These are phyloP conservation scores for Apium graveolens DNA, from an alignment of 129 eudicot species.

Conservation along the genomic window DNA sequence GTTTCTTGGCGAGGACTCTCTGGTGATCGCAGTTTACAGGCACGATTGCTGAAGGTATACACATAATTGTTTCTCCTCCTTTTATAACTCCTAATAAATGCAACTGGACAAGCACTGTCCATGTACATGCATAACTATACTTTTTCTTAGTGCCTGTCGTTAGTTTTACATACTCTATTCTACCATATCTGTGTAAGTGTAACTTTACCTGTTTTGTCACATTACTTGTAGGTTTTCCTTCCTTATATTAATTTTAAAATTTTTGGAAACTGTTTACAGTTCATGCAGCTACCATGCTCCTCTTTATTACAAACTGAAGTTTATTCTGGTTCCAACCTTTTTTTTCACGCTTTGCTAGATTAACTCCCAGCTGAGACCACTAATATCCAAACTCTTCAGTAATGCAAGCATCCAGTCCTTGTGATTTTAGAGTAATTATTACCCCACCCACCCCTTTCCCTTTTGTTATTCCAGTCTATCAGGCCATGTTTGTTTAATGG, in stretches of 20 bases:
- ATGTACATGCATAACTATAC: not conserved
- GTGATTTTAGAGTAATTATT: not conserved
- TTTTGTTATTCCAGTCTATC: not conserved
- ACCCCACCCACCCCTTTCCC: not conserved
- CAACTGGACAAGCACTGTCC: not conserved
- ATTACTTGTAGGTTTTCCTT: not conserved
- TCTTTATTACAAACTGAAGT: not conserved
- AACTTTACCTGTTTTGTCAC: not conserved
- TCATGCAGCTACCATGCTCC: not conserved
- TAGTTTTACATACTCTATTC: not conserved
- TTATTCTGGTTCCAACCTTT: not conserved
- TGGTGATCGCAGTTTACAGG: conserved; percentile 67
- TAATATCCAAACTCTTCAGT: not conserved
- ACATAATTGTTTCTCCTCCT: not conserved
- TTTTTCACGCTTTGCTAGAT: not conserved
- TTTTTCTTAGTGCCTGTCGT: not conserved
- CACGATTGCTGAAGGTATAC: conserved; percentile 61
- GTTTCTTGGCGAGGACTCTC: conserved; percentile 83
- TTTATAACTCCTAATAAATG: not conserved
- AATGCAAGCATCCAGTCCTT: not conserved
- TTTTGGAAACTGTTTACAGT: not conserved
- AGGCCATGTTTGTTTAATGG: too few relatives aligned
- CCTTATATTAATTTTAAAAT: not conserved
- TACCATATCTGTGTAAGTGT: not conserved
- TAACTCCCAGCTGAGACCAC: not conserved